These are phyloP conservation scores for Verticillium isaacii DNA, from an alignment of 2,329 filamentous ascomycete genomes.

Conservation along the genomic window DNA sequence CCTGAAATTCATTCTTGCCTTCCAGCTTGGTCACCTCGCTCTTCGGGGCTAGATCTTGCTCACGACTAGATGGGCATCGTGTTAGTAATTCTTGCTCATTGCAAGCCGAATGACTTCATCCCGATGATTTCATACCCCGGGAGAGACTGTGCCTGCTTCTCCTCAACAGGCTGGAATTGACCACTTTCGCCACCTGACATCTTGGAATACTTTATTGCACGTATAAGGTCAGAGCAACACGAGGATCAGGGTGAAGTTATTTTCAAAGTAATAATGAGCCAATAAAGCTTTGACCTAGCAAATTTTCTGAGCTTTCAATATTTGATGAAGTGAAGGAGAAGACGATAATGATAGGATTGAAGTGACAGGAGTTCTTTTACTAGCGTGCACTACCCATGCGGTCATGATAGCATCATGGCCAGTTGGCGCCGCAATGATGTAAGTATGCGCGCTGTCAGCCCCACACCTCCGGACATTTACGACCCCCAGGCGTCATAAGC, in stretches of 20 bases:
- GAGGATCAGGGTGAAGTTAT: no score
- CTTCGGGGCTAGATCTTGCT: constrained; percentile 31
- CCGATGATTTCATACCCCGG: constrained; percentile 26
- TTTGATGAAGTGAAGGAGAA: no score
- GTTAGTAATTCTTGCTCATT: neutral
- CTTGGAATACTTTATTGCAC: neutral
- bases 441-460: neutral
- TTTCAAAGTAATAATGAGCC: no score
- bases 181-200: constrained; percentile 17
- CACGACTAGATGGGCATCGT: constrained; percentile 16
- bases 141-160: constrained; percentile 28
- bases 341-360: no score
- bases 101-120: neutral
- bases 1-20: constrained; percentile 28
- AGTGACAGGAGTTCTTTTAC: no score
- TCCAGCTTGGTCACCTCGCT: constrained; percentile 36
- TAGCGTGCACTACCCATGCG: neutral
- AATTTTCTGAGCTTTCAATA: no score
- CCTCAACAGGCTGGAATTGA: constrained; percentile 26
- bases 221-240: no score
- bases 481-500: neutral
- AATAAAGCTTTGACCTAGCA: no score
- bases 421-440: neutral
- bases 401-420: neutral
- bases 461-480: neutral